Conservation (phyloP, 441 rosid genomes). For the Mallotus japonicus region DNA sequence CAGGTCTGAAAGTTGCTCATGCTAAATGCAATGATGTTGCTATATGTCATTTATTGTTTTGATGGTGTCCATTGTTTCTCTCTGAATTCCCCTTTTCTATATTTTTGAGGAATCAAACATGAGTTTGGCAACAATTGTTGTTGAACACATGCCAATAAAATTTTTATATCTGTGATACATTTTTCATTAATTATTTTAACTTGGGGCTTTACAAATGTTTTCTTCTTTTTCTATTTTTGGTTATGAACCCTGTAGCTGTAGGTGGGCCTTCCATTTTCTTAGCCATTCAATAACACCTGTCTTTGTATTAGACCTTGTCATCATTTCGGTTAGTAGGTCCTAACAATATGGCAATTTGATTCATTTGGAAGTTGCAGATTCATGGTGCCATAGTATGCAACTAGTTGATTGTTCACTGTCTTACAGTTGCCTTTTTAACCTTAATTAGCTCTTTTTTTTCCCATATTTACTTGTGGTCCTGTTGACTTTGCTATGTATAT, state of each 20-base stretch:
- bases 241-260: background rate
- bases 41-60: slow-evolving; percentile 15
- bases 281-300: background rate
- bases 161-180: background rate
- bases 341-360: background rate
- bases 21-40: slow-evolving; percentile 14
- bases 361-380: background rate
- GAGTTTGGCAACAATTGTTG: background rate
- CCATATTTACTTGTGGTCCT: background rate
- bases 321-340: slow-evolving; percentile 4
- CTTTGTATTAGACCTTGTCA: background rate
- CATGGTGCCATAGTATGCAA: background rate
- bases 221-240: slow-evolving; percentile 5
- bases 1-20: slow-evolving; percentile 50
- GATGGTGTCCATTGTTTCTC: background rate
- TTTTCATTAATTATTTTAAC: background rate
- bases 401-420: slow-evolving; percentile 7
- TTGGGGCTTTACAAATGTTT: background rate
- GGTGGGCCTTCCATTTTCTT: background rate
- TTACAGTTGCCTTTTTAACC: background rate
- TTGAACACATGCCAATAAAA: background rate
- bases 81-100: background rate
- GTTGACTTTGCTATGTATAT: slow-evolving; percentile 2
- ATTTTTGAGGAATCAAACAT: background rate
- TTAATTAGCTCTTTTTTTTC: background rate